A percentile compares a stretch with the other conserved stretches of the same genome.
Conservation (phyloP, 2,329 filamentous ascomycete species). For the Juglanconis juglandina region DNA sequence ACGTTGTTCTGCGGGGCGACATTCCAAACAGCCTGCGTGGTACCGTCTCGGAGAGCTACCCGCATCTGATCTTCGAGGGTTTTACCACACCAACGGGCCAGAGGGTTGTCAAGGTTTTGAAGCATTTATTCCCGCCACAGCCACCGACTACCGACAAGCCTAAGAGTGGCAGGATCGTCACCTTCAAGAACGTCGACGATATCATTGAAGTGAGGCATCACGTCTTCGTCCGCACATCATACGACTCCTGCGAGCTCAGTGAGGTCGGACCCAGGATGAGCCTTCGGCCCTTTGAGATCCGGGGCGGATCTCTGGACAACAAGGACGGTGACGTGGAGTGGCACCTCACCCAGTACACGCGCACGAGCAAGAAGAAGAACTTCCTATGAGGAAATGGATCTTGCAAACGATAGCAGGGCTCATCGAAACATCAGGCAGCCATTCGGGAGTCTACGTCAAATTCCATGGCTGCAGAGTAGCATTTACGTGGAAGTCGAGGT, state of each 20-base stretch:
- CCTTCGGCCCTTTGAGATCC: slow-evolving; percentile 93
- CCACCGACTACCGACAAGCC: slow-evolving; percentile 67
- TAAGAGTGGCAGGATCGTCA: slow-evolving; percentile 88
- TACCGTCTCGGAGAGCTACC: slow-evolving; percentile 72
- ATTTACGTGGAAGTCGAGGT: not conserved
- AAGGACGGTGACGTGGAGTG: slow-evolving; percentile 96
- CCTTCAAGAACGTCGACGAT: slow-evolving; percentile 91
- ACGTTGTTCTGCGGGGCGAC: slow-evolving; percentile 88
- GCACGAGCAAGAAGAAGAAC: slow-evolving; percentile 92
- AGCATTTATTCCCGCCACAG: slow-evolving; percentile 89
- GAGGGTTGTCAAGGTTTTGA: slow-evolving; percentile 83
- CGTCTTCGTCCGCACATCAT: slow-evolving; percentile 90
- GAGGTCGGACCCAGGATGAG: slow-evolving; percentile 95
- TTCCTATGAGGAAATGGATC: slow-evolving; percentile 63
- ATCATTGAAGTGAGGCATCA: slow-evolving; percentile 85
- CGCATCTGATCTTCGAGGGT: slow-evolving; percentile 92
- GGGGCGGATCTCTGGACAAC: slow-evolving; percentile 85
- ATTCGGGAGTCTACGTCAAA: not conserved
- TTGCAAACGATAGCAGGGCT: not conserved
- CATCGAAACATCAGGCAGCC: not conserved
- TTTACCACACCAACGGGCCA: slow-evolving; percentile 79
- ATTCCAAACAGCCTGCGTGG: slow-evolving; percentile 85
- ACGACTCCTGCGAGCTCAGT: slow-evolving; percentile 81
- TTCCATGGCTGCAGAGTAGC: not conserved
- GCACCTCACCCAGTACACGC: slow-evolving; percentile 92